These are phyloP conservation scores for Yamadazyma sp. DNA, from an alignment of 1,139 yeast species.

Conservation along the genomic window DNA sequence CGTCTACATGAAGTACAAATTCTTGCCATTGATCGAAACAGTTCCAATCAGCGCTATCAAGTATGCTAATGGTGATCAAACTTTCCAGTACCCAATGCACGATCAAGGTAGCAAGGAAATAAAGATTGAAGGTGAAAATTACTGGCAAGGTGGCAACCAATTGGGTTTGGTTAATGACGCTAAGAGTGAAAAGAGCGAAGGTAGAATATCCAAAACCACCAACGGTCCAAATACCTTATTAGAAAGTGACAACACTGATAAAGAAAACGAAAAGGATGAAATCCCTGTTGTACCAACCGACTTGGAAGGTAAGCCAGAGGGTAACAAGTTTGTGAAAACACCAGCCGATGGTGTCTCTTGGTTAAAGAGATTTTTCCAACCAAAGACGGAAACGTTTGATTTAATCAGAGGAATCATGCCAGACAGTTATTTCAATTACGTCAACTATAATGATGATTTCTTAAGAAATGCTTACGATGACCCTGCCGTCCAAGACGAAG, in stretches of 20 bases:
- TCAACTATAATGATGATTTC: conserved; percentile 44
- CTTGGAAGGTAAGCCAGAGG: background rate
- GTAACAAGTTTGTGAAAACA: background rate
- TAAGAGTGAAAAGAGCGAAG: conserved; percentile 9
- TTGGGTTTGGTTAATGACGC: conserved; percentile 29
- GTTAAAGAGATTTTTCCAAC: conserved; percentile 40
- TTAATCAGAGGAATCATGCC: conserved; percentile 41
- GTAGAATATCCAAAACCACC: conserved; percentile 2
- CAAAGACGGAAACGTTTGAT: conserved; percentile 43
- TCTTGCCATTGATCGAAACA: conserved; percentile 60
- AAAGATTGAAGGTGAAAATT: conserved; percentile 50
- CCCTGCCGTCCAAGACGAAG: conserved; percentile 60
- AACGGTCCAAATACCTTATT: conserved; percentile 4
- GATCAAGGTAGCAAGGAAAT: conserved; percentile 68
- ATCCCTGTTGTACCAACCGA: conserved; percentile 6
- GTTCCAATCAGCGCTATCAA: conserved; percentile 76
- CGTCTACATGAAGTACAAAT: conserved; percentile 54
- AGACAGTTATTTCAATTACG: conserved; percentile 38
- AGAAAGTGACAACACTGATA: conserved; percentile 10
- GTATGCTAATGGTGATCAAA: conserved; percentile 54
- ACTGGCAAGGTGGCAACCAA: conserved; percentile 48
- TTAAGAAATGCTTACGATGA: conserved; percentile 59
- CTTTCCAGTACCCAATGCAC: conserved; percentile 49
- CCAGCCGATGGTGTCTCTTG: conserved; percentile 26
- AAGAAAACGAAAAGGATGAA: conserved; percentile 14